Evolutionary conservation across 306 rosid genomes (phyloP).

Genomic region (Vigna mungo): DNA sequence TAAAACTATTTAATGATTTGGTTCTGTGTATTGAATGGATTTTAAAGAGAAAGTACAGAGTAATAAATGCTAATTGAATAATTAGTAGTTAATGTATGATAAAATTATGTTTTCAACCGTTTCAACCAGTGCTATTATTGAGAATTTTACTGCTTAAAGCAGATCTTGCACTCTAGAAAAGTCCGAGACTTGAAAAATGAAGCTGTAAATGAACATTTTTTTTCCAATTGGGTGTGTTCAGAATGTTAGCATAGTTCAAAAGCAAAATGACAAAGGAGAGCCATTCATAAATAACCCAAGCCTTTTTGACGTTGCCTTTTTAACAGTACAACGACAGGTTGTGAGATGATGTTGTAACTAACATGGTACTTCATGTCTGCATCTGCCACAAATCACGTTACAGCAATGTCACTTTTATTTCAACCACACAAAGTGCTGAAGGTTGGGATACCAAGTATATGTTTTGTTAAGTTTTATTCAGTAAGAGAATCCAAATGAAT

Average conservation of each 20-base stretch:
- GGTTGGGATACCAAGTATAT: neutral
- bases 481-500: neutral
- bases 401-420: slow-evolving; percentile 4
- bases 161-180: neutral
- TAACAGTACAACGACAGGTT: neutral
- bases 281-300: neutral
- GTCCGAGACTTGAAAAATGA: neutral
- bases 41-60: neutral
- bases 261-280: neutral
- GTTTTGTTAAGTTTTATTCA: neutral
- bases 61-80: neutral
- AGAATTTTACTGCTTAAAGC: no score
- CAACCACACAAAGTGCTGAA: slow-evolving; percentile 1
- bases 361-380: neutral
- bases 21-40: neutral
- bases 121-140: no score
- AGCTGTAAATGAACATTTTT: neutral
- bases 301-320: neutral
- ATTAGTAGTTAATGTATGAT: neutral
- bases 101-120: no score
- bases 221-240: neutral
- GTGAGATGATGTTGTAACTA: slow-evolving; percentile 36
- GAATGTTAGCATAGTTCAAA: neutral
- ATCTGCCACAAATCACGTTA: neutral
- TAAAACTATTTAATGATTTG: neutral